Evolutionary conservation across 1,284 basidiomycete species (phyloP).

Genomic region (Blastosporella zonata): DNA sequence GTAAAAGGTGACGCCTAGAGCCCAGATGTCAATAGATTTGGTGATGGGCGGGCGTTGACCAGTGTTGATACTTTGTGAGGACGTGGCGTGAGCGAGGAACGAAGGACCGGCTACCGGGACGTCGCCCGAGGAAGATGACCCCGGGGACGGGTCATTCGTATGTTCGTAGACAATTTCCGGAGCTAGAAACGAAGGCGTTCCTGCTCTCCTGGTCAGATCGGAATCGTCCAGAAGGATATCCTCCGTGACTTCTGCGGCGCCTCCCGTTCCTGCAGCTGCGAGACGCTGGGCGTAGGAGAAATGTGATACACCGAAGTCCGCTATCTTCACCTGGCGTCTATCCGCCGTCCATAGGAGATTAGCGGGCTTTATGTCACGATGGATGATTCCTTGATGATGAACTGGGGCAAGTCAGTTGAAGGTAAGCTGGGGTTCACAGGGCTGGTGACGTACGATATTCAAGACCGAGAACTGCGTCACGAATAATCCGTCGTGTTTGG

Average conservation of each 20-base stretch:
- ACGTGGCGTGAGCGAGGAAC: constrained; percentile 19
- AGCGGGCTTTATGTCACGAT: constrained; percentile 98
- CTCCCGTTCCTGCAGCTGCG: constrained; percentile 47
- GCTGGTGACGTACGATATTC: constrained; percentile 74
- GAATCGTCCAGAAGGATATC: constrained; percentile 80
- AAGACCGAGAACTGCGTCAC: constrained; percentile 91
- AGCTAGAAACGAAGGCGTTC: constrained; percentile 96
- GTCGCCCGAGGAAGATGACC: constrained; percentile 18
- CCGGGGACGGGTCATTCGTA: constrained; percentile 14
- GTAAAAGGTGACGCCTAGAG: constrained; percentile 95
- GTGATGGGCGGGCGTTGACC: constrained; percentile 69
- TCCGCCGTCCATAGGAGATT: constrained; percentile 91
- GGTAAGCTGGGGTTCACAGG: constrained; percentile 4
- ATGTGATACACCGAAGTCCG: constrained; percentile 96
- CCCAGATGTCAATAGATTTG: constrained; percentile 99
- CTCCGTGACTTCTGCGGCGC: constrained; percentile 37
- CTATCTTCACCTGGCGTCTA: constrained; percentile 89
- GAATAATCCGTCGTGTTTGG: constrained; percentile 83
- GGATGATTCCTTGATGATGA: constrained; percentile 97
- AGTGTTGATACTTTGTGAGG: constrained; percentile 10
- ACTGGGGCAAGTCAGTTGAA: constrained; percentile 47
- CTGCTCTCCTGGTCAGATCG: constrained; percentile 90
- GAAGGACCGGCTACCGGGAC: constrained; percentile 19
- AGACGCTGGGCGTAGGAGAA: constrained; percentile 85
- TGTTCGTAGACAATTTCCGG: constrained; percentile 88